A percentile compares a stretch with the other conserved stretches of the same genome.
Evolutionary conservation across 2,329 filamentous ascomycete genomes (phyloP).

Genomic region (Didymella keratinophila): DNA sequence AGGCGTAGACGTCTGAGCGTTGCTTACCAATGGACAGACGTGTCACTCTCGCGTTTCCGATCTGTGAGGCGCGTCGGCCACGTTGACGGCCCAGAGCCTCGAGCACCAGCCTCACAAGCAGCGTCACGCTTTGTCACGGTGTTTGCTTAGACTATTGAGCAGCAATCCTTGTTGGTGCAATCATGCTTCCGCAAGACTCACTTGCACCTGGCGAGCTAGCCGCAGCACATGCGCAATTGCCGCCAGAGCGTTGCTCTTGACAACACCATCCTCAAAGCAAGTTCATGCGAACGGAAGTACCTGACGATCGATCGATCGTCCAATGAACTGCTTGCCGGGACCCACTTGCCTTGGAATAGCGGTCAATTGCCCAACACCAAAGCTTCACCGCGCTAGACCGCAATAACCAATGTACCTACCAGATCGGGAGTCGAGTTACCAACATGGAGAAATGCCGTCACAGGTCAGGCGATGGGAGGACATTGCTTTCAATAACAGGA

Average conservation of each 20-base stretch:
- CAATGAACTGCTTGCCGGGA: slow-evolving; percentile 13
- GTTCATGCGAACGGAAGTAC: slow-evolving; percentile 8
- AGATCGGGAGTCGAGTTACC: slow-evolving; percentile 13
- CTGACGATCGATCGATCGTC: slow-evolving; percentile 15
- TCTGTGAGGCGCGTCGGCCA: slow-evolving; percentile 20
- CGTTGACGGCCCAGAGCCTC: slow-evolving; percentile 3
- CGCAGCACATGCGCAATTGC: slow-evolving; percentile 1
- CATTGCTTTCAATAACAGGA: neutral
- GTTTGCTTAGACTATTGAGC: neutral
- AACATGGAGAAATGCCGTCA: slow-evolving; percentile 9
- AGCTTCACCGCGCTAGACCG: slow-evolving; percentile 15
- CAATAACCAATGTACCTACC: slow-evolving; percentile 12
- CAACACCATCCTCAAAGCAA: slow-evolving; percentile 8
- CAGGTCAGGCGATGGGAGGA: slow-evolving; percentile 4
- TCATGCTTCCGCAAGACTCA: neutral
- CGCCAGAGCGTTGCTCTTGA: slow-evolving; percentile 7
- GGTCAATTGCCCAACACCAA: slow-evolving; percentile 22
- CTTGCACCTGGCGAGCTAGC: neutral
- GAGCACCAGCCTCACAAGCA: slow-evolving; percentile 5
- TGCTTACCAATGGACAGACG: slow-evolving; percentile 15
- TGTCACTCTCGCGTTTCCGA: slow-evolving; percentile 19
- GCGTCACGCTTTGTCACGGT: slow-evolving; percentile 6
- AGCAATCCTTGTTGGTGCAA: neutral
- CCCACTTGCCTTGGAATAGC: slow-evolving; percentile 17
- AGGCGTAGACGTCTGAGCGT: neutral